Percentiles rank a stretch among this genome's conserved stretches.
These are phyloP conservation scores for Termitomyces sp. DNA, from an alignment of 768 basidiomycete genomes.

Conservation along the genomic window DNA sequence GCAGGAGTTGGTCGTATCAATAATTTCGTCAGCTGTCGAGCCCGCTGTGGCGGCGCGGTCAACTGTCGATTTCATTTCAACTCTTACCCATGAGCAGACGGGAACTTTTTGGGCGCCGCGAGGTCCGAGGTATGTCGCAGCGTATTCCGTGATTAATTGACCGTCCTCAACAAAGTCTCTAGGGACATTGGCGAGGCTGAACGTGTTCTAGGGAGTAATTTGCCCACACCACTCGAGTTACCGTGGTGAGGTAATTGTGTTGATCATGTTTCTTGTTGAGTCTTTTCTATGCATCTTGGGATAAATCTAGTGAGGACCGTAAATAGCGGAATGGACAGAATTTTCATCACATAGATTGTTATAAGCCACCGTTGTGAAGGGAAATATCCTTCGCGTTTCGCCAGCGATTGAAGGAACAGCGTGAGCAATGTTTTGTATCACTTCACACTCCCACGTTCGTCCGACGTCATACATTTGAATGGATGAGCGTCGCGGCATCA, in stretches of 20 bases:
- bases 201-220: constrained; percentile 36
- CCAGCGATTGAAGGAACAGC: too few relatives aligned
- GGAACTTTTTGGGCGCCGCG: constrained; percentile 49
- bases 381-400: too few relatives aligned
- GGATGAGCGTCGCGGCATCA: too few relatives aligned
- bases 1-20: not conserved
- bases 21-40: constrained; percentile 33
- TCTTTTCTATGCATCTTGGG: not conserved
- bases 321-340: not conserved
- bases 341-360: not conserved
- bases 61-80: constrained; percentile 35
- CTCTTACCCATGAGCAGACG: constrained; percentile 30
- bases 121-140: constrained; percentile 31
- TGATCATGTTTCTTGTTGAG: not conserved
- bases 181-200: constrained; percentile 47
- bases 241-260: constrained; percentile 32
- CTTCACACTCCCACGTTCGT: too few relatives aligned
- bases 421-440: too few relatives aligned
- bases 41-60: constrained; percentile 40
- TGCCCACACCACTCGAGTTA: constrained; percentile 37
- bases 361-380: too few relatives aligned
- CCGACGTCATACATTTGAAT: too few relatives aligned
- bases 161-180: not conserved
- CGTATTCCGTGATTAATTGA: too few relatives aligned
- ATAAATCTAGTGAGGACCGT: not conserved